Conservation (phyloP, 164 flowering plant genomes). For the Brasenia schreberi region DNA sequence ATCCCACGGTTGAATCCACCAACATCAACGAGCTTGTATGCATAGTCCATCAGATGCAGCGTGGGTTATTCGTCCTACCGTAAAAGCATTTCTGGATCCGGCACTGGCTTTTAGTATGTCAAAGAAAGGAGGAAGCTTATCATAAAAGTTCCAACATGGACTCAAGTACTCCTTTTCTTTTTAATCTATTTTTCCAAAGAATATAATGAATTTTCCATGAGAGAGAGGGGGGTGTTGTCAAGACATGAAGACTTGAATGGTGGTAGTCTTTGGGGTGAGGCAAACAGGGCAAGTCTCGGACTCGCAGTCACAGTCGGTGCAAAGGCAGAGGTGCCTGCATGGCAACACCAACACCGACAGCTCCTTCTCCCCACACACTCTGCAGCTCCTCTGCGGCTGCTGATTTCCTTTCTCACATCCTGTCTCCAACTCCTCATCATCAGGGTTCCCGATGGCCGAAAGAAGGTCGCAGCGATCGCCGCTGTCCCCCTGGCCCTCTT, state of each 20-base stretch:
- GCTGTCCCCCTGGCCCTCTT: neutral
- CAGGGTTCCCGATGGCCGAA: conserved; percentile 3
- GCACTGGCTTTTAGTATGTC: too few species aligned
- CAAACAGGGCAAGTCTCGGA: conserved; percentile 50
- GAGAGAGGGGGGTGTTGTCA: neutral
- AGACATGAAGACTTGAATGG: conserved; percentile 33
- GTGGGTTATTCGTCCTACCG: too few species aligned
- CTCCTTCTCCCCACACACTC: conserved; percentile 26
- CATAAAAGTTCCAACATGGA: too few species aligned
- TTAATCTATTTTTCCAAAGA: neutral
- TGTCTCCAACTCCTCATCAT: neutral
- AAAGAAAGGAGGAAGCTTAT: too few species aligned
- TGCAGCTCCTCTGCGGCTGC: conserved; percentile 11
- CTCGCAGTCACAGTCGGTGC: conserved; percentile 30
- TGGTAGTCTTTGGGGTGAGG: conserved; percentile 28
- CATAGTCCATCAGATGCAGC: too few species aligned
- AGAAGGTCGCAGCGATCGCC: neutral
- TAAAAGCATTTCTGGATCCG: too few species aligned
- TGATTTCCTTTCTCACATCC: neutral
- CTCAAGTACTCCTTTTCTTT: too few species aligned
- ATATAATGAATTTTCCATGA: neutral
- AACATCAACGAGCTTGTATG: too few species aligned
- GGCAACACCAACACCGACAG: conserved; percentile 47
- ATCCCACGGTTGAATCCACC: too few species aligned
- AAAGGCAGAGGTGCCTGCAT: conserved; percentile 56